phyloP scores from a whole-genome alignment of 345 rosid species.

The Gossypium rotundifolium region DNA sequence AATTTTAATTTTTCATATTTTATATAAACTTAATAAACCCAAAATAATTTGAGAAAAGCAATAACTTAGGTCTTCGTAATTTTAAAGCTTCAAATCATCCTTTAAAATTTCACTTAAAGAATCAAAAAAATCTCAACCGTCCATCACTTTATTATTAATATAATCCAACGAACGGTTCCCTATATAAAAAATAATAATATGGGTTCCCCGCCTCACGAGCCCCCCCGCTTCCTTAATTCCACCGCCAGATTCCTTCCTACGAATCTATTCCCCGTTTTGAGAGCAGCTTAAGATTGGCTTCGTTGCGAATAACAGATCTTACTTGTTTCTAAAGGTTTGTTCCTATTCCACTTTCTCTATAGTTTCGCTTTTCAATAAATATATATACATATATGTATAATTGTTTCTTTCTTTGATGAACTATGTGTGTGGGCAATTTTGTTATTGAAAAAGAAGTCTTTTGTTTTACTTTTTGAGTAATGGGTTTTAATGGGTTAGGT shows the following conservation, averaged over 20 bases:
- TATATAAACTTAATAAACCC: too few species aligned
- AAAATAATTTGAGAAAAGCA: too few species aligned
- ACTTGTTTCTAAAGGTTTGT: conserved; percentile 5
- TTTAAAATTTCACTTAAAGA: too few species aligned
- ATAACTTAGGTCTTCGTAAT: too few species aligned
- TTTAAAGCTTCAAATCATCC: too few species aligned
- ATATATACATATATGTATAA: too few species aligned
- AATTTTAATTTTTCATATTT: too few species aligned
- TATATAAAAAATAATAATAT: not conserved
- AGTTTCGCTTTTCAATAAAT: not conserved
- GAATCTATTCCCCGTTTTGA: not conserved
- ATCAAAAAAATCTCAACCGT: not conserved
- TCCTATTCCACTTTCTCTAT: not conserved
- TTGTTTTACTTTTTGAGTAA: not conserved
- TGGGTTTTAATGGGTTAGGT: not conserved
- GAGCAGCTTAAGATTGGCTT: not conserved
- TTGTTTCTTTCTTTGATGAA: not conserved
- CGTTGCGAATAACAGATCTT: not conserved
- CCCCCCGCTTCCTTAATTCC: not conserved
- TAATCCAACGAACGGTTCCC: not conserved
- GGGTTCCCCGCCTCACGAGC: not conserved
- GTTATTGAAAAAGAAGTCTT: not conserved
- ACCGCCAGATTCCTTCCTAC: not conserved
- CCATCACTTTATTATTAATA: not conserved
- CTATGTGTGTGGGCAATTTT: not conserved